A percentile compares a stretch with the other conserved stretches of the same genome.
Conservation (phyloP, 768 basidiomycete species). For the Amanita subjunquillea region DNA sequence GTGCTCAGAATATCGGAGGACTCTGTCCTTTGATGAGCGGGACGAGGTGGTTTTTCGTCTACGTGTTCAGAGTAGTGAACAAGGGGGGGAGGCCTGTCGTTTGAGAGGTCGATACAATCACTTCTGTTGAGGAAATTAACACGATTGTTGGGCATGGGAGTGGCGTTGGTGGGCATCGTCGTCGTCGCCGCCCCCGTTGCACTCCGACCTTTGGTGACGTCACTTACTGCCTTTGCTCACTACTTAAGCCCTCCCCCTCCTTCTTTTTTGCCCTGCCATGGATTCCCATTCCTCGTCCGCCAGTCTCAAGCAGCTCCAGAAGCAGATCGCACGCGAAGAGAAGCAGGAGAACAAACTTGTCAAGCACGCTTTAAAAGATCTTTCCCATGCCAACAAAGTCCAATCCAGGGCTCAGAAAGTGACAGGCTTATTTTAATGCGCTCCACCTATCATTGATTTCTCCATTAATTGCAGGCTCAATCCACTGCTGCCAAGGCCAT, state of each 20-base stretch:
- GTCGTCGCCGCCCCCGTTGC: neutral
- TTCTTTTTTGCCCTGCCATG: constrained; percentile 7
- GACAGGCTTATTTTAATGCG: neutral
- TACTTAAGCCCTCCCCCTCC: constrained; percentile 7
- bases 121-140: neutral
- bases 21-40: constrained; percentile 12
- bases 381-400: constrained; percentile 41
- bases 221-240: constrained; percentile 10
- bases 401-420: constrained; percentile 45
- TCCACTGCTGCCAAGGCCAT: constrained; percentile 31
- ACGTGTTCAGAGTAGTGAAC: constrained; percentile 1
- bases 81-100: constrained; percentile 7
- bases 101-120: constrained; percentile 12
- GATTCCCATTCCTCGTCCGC: constrained; percentile 16
- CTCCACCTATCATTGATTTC: neutral
- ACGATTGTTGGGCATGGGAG: neutral
- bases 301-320: constrained; percentile 28
- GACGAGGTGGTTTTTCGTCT: constrained; percentile 9
- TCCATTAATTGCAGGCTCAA: constrained; percentile 22
- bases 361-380: constrained; percentile 43
- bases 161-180: neutral
- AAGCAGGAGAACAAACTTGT: constrained; percentile 40
- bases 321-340: constrained; percentile 35
- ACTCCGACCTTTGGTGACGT: constrained; percentile 6
- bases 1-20: constrained; percentile 21